phyloP scores from a whole-genome alignment of 371 early-diverging fungal species.

The Saksenaea oblongispora region DNA sequence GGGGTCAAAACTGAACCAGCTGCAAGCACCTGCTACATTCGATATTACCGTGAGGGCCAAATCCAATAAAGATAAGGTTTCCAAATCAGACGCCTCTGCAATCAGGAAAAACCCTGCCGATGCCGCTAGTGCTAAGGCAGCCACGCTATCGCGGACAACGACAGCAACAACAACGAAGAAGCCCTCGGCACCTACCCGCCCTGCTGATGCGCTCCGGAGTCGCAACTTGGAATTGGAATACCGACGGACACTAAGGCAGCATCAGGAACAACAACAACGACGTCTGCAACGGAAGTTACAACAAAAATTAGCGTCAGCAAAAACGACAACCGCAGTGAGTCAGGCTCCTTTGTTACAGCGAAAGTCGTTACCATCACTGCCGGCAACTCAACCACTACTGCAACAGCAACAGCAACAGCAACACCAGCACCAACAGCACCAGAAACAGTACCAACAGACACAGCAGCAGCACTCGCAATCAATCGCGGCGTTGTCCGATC shows the following conservation, averaged over 20 bases:
- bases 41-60: slow-evolving; percentile 9
- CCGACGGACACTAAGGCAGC: slow-evolving; percentile 5
- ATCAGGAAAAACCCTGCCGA: neutral
- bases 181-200: neutral
- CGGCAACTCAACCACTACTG: neutral
- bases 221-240: neutral
- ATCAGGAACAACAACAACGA: slow-evolving; percentile 5
- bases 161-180: neutral
- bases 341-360: neutral
- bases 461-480: too few species aligned
- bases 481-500: neutral
- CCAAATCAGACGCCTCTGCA: slow-evolving; percentile 7
- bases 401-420: slow-evolving; percentile 8
- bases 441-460: slow-evolving; percentile 3
- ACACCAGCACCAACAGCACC: slow-evolving; percentile 15
- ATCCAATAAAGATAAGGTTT: slow-evolving; percentile 12
- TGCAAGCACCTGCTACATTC: slow-evolving; percentile 16
- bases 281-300: neutral
- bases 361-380: neutral
- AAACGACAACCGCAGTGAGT: neutral
- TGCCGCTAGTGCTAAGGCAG: neutral
- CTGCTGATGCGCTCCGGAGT: slow-evolving; percentile 1
- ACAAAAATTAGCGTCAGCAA: slow-evolving; percentile 8
- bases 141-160: neutral
- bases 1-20: slow-evolving; percentile 16